phyloP scores from a whole-genome alignment of 116 monocot species.

The Papilionanthe hybrid region DNA sequence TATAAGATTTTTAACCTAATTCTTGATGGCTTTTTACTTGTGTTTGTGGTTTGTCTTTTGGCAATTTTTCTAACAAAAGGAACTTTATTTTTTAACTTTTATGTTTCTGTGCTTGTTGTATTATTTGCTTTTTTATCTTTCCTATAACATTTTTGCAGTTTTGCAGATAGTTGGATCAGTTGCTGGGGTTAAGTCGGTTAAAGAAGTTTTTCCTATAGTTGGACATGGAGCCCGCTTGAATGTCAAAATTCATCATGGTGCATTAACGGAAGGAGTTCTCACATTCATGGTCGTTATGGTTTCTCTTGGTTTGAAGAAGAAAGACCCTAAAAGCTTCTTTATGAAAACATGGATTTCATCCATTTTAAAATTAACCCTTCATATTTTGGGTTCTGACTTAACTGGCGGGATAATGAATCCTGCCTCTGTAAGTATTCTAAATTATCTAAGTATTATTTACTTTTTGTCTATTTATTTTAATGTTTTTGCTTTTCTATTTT shows the following conservation, averaged over 20 bases:
- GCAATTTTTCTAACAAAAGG: too few relatives aligned
- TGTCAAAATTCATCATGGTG: constrained; percentile 74
- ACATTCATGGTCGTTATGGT: constrained; percentile 66
- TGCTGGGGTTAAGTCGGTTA: constrained; percentile 54
- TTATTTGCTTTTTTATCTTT: not conserved
- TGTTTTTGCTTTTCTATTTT: not conserved
- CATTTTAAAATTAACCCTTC: constrained; percentile 63
- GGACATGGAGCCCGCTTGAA: constrained; percentile 72
- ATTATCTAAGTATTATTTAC: not conserved
- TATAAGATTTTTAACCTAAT: too few relatives aligned
- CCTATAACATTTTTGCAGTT: constrained; percentile 1
- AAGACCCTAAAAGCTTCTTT: constrained; percentile 68
- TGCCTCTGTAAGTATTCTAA: constrained; percentile 67
- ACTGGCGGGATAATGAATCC: constrained; percentile 99
- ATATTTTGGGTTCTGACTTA: constrained; percentile 80
- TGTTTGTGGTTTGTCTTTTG: too few relatives aligned
- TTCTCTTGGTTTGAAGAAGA: constrained; percentile 62
- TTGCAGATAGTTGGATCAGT: constrained; percentile 75
- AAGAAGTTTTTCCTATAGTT: constrained; percentile 44
- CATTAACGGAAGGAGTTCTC: constrained; percentile 75
- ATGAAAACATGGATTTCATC: constrained; percentile 95
- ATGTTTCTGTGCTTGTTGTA: not conserved
- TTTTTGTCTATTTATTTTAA: not conserved
- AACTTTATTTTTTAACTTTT: not conserved
- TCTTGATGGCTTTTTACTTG: too few relatives aligned